These are phyloP conservation scores for Jaltomata sinuosa DNA, from an alignment of 257 asterid species.

Conservation along the genomic window DNA sequence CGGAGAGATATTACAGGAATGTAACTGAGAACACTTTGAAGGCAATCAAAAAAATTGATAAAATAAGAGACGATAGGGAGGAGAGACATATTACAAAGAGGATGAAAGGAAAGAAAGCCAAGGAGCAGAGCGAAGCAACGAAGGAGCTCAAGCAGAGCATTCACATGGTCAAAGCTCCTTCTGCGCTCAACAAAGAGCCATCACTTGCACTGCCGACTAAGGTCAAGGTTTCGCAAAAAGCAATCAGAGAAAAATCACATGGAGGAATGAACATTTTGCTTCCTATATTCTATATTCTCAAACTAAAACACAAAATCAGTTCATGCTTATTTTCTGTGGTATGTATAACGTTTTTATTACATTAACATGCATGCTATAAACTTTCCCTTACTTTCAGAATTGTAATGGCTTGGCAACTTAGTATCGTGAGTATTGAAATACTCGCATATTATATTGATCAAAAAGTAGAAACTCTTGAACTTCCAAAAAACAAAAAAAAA, in stretches of 20 bases:
- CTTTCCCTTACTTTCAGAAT: background rate
- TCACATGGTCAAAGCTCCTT: slow-evolving; percentile 49
- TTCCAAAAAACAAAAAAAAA: too few species aligned
- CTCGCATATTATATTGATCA: background rate
- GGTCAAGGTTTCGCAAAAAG: slow-evolving; percentile 14
- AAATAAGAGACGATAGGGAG: slow-evolving; percentile 65
- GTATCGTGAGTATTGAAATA: background rate
- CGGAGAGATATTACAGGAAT: too few species aligned
- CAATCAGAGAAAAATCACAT: slow-evolving; percentile 13
- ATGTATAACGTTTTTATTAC: background rate
- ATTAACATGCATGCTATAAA: background rate
- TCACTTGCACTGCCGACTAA: slow-evolving; percentile 40
- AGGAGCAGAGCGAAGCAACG: slow-evolving; percentile 25
- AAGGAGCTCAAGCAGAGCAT: slow-evolving; percentile 46
- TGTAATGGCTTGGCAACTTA: background rate
- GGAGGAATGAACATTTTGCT: slow-evolving; percentile 18
- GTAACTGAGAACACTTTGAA: slow-evolving; percentile 58
- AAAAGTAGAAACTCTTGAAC: background rate
- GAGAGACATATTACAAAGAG: slow-evolving; percentile 51
- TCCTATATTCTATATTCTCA: background rate
- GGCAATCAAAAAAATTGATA: slow-evolving; percentile 67
- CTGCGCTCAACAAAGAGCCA: slow-evolving; percentile 24
- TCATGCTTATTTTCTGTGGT: background rate
- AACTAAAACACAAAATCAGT: too few species aligned
- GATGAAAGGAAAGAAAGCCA: slow-evolving; percentile 44